Evolutionary conservation across 2,329 filamentous ascomycete species (phyloP), one percentile per base, ranked within the genome.

Genomic region (Verticillium nonalfalfae): DNA sequence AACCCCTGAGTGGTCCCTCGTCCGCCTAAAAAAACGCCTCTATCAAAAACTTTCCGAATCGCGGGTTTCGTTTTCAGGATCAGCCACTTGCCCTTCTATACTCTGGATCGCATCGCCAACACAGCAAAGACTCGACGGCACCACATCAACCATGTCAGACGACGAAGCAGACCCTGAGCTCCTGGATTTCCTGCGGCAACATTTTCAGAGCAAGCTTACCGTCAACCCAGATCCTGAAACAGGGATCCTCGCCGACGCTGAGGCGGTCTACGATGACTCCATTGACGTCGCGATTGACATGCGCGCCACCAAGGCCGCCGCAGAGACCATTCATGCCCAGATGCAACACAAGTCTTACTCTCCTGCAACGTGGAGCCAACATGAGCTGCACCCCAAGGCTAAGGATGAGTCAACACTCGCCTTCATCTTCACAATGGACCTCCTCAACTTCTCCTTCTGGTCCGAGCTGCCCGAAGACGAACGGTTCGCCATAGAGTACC

Each of bases 371-470:
- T 99, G 95, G 95, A 86, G 90, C 14, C 84, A 90, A 69, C 93
- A 98, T 74, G 90, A 95, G 72, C 80, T 99, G 45, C 95, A 99
- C 70, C 95, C 95, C 1, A 90, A 93, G 73, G 70, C 84, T 52
- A 92, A 92, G 70, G 88, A 96, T 71, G 90, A 91, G 70, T 82
- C 76, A 58, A 93, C 92, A 0, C 86, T 96, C 26, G 89, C 91
- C 65, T 98, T 99, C 72, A 94, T 99, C 69, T 98, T 99, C 73
- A 92, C 91, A 21, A 96, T 99, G 92, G 95, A 99, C 73, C 75
- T 99, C 34, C 79, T 99, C 58, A 99, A 99, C 73, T 99, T 98
- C 72, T 96, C 89, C 26, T 99, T 99, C 74, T 99, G 95, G 95
- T 96, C 91, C 14, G 88, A 91, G 59, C 71, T 76, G 55, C 74